These are phyloP conservation scores for Eucommia ulmoides DNA, from an alignment of 257 asterid species.

Conservation along the genomic window DNA sequence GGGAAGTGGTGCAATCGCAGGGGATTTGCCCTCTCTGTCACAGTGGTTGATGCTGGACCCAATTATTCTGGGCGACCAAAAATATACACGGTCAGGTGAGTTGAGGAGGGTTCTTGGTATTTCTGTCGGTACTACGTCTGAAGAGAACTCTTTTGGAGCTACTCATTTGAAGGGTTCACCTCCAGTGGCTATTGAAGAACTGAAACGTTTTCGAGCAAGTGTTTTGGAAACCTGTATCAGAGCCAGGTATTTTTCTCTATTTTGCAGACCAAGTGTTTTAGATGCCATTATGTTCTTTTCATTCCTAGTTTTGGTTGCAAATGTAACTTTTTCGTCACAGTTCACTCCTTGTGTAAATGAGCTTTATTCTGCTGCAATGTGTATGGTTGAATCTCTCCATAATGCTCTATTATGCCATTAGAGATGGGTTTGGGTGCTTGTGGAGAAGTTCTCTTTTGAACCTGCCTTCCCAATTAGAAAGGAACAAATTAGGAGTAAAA, in stretches of 20 bases:
- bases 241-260: slow-evolving; percentile 54
- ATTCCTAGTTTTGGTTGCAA: no score
- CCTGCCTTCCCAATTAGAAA: no score
- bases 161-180: slow-evolving; percentile 53
- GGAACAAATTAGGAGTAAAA: no score
- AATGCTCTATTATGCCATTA: no score
- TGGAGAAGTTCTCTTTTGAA: no score
- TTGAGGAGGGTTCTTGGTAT: slow-evolving; percentile 54
- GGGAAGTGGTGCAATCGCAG: slow-evolving; percentile 34
- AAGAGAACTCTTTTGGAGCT: slow-evolving; percentile 54
- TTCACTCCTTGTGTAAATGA: no score
- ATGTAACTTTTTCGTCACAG: no score
- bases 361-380: no score
- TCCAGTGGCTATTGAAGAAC: slow-evolving; percentile 53
- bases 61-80: slow-evolving; percentile 46
- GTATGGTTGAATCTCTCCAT: no score
- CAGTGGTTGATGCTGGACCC: slow-evolving; percentile 71
- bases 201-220: slow-evolving; percentile 46
- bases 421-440: no score
- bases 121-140: slow-evolving; percentile 50
- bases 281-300: no score
- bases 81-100: slow-evolving; percentile 41
- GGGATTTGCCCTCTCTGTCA: slow-evolving; percentile 47
- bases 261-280: no score
- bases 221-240: slow-evolving; percentile 47